These are phyloP conservation scores for Zygosaccharomyces sapae DNA, from an alignment of 1,139 yeast species.

Conservation along the genomic window DNA sequence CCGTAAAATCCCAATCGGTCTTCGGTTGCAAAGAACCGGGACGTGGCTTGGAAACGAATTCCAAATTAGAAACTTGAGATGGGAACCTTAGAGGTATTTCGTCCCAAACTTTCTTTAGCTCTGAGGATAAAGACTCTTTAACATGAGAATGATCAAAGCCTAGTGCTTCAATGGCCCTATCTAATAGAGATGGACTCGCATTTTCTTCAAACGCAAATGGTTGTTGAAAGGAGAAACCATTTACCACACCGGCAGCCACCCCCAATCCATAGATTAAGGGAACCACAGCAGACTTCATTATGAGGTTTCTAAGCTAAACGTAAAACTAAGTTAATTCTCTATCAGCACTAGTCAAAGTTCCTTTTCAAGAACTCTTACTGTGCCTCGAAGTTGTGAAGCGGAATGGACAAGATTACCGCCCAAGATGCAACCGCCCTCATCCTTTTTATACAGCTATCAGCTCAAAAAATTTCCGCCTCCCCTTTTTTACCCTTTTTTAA, in stretches of 20 bases:
- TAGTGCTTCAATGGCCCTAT: conserved; percentile 40
- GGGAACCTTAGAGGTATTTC: conserved; percentile 61
- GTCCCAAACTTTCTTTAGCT: conserved; percentile 52
- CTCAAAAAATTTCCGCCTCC: background rate
- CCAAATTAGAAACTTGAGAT: conserved; percentile 45
- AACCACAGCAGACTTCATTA: conserved; percentile 6
- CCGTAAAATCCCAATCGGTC: conserved; percentile 54
- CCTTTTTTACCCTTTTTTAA: background rate
- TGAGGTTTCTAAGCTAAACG: background rate
- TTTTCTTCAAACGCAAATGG: conserved; percentile 24
- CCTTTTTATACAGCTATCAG: background rate
- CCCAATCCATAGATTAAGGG: conserved; percentile 11
- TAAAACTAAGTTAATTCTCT: too few species aligned
- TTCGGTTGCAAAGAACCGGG: conserved; percentile 32
- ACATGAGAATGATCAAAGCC: conserved; percentile 41
- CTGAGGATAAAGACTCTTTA: conserved; percentile 44
- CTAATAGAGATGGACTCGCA: conserved; percentile 25
- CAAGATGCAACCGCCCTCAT: background rate
- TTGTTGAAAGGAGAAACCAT: conserved; percentile 34
- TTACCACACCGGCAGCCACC: conserved; percentile 15
- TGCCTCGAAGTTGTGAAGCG: background rate
- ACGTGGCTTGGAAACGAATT: conserved; percentile 49
- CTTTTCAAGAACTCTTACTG: background rate
- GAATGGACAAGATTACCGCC: background rate
- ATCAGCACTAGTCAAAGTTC: background rate